Percentiles rank a stretch among this genome's conserved stretches.
Conservation (phyloP, 345 rosid genomes). For the Trapa bicornis region DNA sequence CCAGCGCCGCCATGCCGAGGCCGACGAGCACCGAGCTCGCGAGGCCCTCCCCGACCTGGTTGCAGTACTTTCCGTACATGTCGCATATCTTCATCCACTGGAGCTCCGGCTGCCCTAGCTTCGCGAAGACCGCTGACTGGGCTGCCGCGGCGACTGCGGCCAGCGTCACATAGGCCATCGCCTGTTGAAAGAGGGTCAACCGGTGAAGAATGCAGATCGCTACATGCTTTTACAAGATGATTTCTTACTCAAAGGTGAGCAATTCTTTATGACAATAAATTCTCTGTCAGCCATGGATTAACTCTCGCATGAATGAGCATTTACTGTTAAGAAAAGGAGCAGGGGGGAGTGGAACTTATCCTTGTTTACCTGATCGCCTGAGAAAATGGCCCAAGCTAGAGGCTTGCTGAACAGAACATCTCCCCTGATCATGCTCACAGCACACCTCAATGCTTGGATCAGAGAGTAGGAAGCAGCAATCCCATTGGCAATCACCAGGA, state of each 20-base stretch:
- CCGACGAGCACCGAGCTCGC: slow-evolving; percentile 39
- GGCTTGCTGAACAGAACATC: slow-evolving; percentile 56
- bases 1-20: slow-evolving; percentile 40
- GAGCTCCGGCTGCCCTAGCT: slow-evolving; percentile 56
- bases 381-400: slow-evolving; percentile 79
- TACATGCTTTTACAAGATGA: background rate
- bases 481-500: slow-evolving; percentile 67
- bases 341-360: background rate
- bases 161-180: slow-evolving; percentile 56
- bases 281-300: background rate
- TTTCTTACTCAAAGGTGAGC: no score
- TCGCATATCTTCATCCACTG: slow-evolving; percentile 84
- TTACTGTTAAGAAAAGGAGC: background rate
- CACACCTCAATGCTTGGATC: slow-evolving; percentile 65
- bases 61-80: slow-evolving; percentile 74
- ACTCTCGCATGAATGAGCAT: background rate
- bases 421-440: slow-evolving; percentile 47
- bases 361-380: slow-evolving; percentile 62
- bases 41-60: slow-evolving; percentile 53
- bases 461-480: slow-evolving; percentile 63
- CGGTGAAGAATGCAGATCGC: background rate
- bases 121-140: slow-evolving; percentile 59
- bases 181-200: slow-evolving; percentile 26
- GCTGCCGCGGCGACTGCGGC: slow-evolving; percentile 67
- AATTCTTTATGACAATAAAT: background rate